Conservation (phyloP, 225 moss, liverwort and hornwort genomes). For the Polytrichum formosum region DNA sequence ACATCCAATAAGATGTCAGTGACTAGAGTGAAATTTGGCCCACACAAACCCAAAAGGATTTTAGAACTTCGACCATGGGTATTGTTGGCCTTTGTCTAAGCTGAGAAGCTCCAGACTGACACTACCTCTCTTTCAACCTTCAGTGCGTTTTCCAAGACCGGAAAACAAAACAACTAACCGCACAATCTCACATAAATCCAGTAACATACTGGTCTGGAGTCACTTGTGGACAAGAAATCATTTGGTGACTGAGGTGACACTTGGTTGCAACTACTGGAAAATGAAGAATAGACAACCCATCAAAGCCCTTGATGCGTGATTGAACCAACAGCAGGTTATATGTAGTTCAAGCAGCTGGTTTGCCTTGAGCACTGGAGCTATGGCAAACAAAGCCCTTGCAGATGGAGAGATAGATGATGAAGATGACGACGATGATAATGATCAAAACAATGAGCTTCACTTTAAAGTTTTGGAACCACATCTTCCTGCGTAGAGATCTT, state of each 20-base stretch:
- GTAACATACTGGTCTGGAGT: neutral
- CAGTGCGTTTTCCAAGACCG: neutral
- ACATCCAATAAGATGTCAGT: no score
- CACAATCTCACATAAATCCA: neutral
- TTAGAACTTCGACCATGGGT: conserved; percentile 5
- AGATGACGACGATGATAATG: conserved; percentile 29
- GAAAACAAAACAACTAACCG: neutral
- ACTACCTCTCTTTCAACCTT: neutral
- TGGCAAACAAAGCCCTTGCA: conserved; percentile 41
- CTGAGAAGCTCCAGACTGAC: conserved; percentile 6
- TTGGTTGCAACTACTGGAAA: conserved; percentile 4
- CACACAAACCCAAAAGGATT: neutral
- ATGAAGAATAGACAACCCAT: neutral
- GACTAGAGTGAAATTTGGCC: neutral
- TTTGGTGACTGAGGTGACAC: neutral
- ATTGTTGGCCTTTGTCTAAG: neutral
- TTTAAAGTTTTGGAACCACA: conserved; percentile 17
- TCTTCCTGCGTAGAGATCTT: conserved; percentile 15
- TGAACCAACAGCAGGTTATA: neutral
- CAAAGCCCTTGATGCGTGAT: neutral
- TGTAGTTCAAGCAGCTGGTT: conserved; percentile 1
- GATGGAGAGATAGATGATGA: conserved; percentile 46
- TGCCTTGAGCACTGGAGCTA: conserved; percentile 10
- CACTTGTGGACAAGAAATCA: neutral
- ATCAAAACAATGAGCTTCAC: conserved; percentile 36